These are phyloP conservation scores for Cucurbita argyrosperma DNA, from an alignment of 306 rosid genomes.

Conservation along the genomic window DNA sequence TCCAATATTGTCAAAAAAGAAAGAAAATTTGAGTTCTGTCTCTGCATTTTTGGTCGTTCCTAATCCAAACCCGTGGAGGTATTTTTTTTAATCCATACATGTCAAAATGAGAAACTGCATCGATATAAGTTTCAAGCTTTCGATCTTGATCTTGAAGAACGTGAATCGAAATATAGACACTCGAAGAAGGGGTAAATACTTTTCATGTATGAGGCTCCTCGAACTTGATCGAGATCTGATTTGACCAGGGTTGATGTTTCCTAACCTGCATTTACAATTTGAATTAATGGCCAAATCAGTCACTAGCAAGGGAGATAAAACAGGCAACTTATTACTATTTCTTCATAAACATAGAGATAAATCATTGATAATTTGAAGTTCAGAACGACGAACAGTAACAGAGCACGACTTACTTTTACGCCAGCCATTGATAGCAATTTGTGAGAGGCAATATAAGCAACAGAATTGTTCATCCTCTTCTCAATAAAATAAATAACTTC, in stretches of 20 bases:
- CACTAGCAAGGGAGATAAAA: background rate
- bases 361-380: background rate
- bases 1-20: too few species aligned
- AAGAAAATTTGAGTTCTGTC: background rate
- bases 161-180: background rate
- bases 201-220: slow-evolving; percentile 33
- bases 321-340: background rate
- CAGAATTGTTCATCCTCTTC: slow-evolving; percentile 50
- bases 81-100: background rate
- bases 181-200: background rate
- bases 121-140: background rate
- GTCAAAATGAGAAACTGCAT: background rate
- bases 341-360: background rate
- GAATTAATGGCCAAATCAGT: background rate
- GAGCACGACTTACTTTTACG: slow-evolving; percentile 44
- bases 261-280: slow-evolving; percentile 45
- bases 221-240: slow-evolving; percentile 45
- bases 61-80: background rate
- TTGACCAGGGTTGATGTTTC: slow-evolving; percentile 57
- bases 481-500: slow-evolving; percentile 77
- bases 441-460: slow-evolving; percentile 57
- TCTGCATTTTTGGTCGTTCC: background rate
- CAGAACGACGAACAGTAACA: background rate
- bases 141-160: background rate
- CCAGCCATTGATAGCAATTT: slow-evolving; percentile 79